Evolutionary conservation across 768 basidiomycete species (phyloP), one percentile per base, ranked within the genome.

Genomic region (Pulveroboletus sp.): DNA sequence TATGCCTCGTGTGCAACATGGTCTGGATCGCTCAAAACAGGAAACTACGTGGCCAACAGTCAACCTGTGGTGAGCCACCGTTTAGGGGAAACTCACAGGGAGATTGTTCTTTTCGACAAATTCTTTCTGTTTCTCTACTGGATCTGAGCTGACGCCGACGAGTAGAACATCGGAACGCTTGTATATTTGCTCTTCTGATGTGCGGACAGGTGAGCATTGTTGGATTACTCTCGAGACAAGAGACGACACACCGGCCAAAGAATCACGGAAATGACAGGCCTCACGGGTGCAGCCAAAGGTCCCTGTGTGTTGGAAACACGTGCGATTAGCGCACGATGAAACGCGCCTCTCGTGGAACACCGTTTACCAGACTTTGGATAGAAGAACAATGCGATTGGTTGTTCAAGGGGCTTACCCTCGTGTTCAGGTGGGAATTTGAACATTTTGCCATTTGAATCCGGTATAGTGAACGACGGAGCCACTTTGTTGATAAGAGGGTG

Each of bases 241-340:
- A 46, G 5, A 20, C 24, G 4, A 63, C 78, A 47, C 49, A 86
- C 86, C 80, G 31, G 72, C 78, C 36, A 88, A 68, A 4, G 88
- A 88, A 70, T 93, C 87, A 21, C 90, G 79, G 67, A 94, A 91
- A 44, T 82, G 75, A 58, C 89, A 91, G 2, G 85, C 90, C 65
- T 93, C 83, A 59, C 77, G 83, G 16, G 87, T 94, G 66, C 91
- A 92, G 6, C 85, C 89, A 43, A 72, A 83, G 2, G 87, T 80
- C 6, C 84, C 87, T 84, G 64, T 39, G 38, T 36, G 31, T 38
- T 20, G 17, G 25, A 51, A 40, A 25, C 21, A n/a, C 21, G 45
- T 27, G 21, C 35, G 40, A 45, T 43, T 24, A 36, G 19, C 13
- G 17, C 32, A n/a, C 44, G 45, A 40, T 17, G 4, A 2, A 51